Percentiles rank a stretch among this genome's conserved stretches.
These are phyloP conservation scores for Penicillium tannophilum DNA, from an alignment of 495 filamentous ascomycete species.

Conservation along the genomic window DNA sequence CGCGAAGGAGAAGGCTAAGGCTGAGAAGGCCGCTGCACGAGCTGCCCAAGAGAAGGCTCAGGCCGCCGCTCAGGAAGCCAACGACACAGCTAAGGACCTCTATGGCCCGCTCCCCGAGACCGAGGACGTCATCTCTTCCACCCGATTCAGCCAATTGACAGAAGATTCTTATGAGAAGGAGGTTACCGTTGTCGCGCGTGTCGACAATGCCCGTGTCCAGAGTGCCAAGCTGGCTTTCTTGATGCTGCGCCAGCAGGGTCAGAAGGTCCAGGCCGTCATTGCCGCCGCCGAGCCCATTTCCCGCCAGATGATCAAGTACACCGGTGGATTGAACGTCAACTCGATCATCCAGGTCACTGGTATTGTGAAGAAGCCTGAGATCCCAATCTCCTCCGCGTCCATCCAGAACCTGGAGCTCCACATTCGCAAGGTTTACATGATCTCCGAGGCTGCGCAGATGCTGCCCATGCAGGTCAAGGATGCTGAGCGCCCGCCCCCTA, in stretches of 20 bases:
- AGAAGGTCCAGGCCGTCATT: conserved; percentile 79
- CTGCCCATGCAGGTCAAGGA: conserved; percentile 76
- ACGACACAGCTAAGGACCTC: conserved; percentile 70
- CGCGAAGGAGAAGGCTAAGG: conserved; percentile 69
- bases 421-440: conserved; percentile 77
- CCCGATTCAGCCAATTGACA: conserved; percentile 49
- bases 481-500: conserved; percentile 56
- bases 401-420: conserved; percentile 77
- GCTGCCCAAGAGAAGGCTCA: conserved; percentile 55
- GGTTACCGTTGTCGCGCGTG: conserved; percentile 76
- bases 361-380: conserved; percentile 69
- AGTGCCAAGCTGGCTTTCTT: conserved; percentile 92
- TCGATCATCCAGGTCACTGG: conserved; percentile 79
- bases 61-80: conserved; percentile 53
- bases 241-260: conserved; percentile 79
- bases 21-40: conserved; percentile 59
- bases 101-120: conserved; percentile 58
- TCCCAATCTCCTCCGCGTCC: conserved; percentile 76
- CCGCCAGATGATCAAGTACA: conserved; percentile 87
- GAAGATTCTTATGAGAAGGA: conserved; percentile 69
- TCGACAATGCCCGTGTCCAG: conserved; percentile 86
- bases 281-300: conserved; percentile 58
- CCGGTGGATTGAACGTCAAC: conserved; percentile 75
- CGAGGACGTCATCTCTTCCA: conserved; percentile 39
- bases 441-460: conserved; percentile 62